Percentiles rank a stretch among this genome's conserved stretches.
Evolutionary conservation across 2,329 filamentous ascomycete genomes (phyloP).

Genomic region (Pseudogymnoascus sp.): DNA sequence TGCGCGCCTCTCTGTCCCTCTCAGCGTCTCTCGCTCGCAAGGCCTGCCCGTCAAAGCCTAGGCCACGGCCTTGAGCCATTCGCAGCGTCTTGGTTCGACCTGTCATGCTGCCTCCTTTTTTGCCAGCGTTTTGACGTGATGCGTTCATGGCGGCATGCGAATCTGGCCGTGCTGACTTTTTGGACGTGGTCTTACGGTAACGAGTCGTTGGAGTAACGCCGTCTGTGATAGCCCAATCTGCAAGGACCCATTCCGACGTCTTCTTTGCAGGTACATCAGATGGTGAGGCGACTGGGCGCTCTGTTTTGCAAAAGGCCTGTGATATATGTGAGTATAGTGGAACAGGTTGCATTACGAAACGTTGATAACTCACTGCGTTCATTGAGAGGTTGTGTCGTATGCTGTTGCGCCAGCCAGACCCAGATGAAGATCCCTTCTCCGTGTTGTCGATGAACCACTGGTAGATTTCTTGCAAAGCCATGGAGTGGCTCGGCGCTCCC

Average conservation of each 20-base stretch:
- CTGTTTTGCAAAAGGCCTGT: conserved; percentile 50
- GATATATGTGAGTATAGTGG: conserved; percentile 26
- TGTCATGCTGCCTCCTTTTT: conserved; percentile 8
- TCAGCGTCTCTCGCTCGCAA: neutral
- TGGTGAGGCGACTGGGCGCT: conserved; percentile 27
- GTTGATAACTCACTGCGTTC: conserved; percentile 64
- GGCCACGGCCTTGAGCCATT: neutral
- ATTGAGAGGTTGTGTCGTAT: conserved; percentile 94
- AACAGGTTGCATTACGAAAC: conserved; percentile 16
- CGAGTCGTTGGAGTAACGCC: conserved; percentile 82
- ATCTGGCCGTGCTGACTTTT: conserved; percentile 12
- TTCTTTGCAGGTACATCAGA: conserved; percentile 52
- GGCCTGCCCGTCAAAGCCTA: neutral
- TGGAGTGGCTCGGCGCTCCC: conserved; percentile 56
- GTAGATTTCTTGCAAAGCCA: conserved; percentile 83
- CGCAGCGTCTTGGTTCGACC: conserved; percentile 5
- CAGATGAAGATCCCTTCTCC: conserved; percentile 56
- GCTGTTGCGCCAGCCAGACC: conserved; percentile 83
- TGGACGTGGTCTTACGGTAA: conserved; percentile 51
- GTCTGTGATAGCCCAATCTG: conserved; percentile 57
- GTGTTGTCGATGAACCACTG: conserved; percentile 82
- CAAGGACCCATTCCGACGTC: conserved; percentile 69
- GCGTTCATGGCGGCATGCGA: neutral
- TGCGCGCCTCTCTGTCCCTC: neutral
- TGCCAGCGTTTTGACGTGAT: conserved; percentile 4